Evolutionary conservation across 306 rosid species (phyloP), one percentile per base, ranked within the genome.

Genomic region (Lotus japonicus): DNA sequence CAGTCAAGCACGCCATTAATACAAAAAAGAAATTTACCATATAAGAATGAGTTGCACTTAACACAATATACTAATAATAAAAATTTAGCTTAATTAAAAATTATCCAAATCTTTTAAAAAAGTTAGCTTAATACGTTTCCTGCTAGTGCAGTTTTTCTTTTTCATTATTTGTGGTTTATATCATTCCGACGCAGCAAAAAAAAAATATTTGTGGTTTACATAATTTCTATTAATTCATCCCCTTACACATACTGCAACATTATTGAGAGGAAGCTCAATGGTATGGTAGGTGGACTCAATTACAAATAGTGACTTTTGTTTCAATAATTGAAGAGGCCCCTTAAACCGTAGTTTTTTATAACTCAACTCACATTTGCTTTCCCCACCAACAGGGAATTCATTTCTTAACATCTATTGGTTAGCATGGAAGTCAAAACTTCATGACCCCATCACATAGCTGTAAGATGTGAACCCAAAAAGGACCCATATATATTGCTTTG

Each of bases 381-480:
- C 66, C 77, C 66, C 33, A 43, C 48, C 43, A 14, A 11, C 21
- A 58, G 43, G 17, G 41, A 76, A 58, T 42, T 64, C 73, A 17
- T 51, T 23, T 68, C 65, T 41, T 41, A 16, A 28, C 50, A 53
- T 66, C 54, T 46, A 50, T 77, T 7, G 33, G 11, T 11, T 39
- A 15, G 60, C 9, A 0, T 66, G 18, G 9, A 72, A 84, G 82
- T 83, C 84, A 73, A 67, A 78, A 44, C 15, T 53, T 23, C 11
- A 33, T 35, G 88, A 72, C 85, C 87, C 88, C 90, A 84, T 72
- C 33, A 19, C 76, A 31, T 72, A 74, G 92, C 88, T 83, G 84
- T 86, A 80, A 66, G 82, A 80, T 79, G 76, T 76, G 79, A 65
- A 64, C 48, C 45, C 11, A 11, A 66, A 61, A 54, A 78, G 92